Evolutionary conservation across 2,329 filamentous ascomycete species (phyloP).

Genomic region (Aspergillus aculeatinus): DNA sequence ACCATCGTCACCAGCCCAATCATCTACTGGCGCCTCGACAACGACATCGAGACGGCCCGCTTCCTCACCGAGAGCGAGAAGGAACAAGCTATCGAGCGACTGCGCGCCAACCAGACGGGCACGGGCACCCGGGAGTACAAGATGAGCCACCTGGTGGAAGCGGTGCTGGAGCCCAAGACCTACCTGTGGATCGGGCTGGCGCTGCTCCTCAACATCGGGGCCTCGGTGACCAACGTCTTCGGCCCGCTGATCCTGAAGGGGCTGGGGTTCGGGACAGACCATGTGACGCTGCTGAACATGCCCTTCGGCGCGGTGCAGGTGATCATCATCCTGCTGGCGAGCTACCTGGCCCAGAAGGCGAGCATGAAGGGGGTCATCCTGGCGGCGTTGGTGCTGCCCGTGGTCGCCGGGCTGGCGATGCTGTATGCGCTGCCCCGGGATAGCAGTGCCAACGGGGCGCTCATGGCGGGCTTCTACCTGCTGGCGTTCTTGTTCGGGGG

Average conservation of each 20-base stretch:
- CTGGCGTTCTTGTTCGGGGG: slow-evolving; percentile 66
- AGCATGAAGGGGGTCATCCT: slow-evolving; percentile 59
- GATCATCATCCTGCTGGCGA: slow-evolving; percentile 58
- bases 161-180: slow-evolving; percentile 47
- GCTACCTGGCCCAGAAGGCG: slow-evolving; percentile 58
- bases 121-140: slow-evolving; percentile 49
- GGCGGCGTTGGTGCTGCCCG: slow-evolving; percentile 55
- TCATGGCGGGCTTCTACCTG: slow-evolving; percentile 64
- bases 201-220: slow-evolving; percentile 64
- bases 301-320: slow-evolving; percentile 65
- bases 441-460: slow-evolving; percentile 43
- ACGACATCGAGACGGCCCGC: slow-evolving; percentile 54
- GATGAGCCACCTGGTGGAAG: slow-evolving; percentile 45
- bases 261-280: slow-evolving; percentile 60
- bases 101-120: slow-evolving; percentile 53
- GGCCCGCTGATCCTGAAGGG: slow-evolving; percentile 63
- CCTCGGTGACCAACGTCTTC: slow-evolving; percentile 63
- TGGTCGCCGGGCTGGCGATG: slow-evolving; percentile 58
- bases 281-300: slow-evolving; percentile 63
- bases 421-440: slow-evolving; percentile 54
- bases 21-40: slow-evolving; percentile 60
- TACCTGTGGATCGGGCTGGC: slow-evolving; percentile 62
- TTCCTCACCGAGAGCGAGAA: slow-evolving; percentile 51
- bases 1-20: slow-evolving; percentile 60
- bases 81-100: slow-evolving; percentile 48